phyloP scores from a whole-genome alignment of 1,284 basidiomycete genomes.

The Neonothopanus nambi region DNA sequence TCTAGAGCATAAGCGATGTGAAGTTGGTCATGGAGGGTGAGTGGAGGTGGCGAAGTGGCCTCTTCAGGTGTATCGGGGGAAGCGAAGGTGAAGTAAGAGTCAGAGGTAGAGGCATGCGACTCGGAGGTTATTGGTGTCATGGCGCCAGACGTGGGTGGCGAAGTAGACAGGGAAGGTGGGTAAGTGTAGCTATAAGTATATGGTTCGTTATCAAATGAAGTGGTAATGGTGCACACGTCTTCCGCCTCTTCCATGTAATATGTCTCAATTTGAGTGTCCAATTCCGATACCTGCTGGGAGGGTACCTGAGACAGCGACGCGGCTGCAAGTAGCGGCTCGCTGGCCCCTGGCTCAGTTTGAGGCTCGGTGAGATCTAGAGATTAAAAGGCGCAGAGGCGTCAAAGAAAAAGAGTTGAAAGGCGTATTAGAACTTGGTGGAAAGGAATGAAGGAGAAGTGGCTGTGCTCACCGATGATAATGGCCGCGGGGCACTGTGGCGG shows the following conservation, averaged over 20 bases:
- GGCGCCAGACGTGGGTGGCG: slow-evolving; percentile 19
- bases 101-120: background rate
- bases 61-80: slow-evolving; percentile 34
- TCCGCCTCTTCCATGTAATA: background rate
- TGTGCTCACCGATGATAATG: slow-evolving; percentile 11
- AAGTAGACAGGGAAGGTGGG: slow-evolving; percentile 9
- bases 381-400: no score
- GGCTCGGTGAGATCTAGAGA: slow-evolving; percentile 4
- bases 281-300: background rate
- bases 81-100: slow-evolving; percentile 9
- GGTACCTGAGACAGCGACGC: background rate
- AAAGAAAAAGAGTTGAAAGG: background rate
- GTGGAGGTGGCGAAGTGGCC: slow-evolving; percentile 45
- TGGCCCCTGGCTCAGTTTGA: no score
- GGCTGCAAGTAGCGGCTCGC: no score
- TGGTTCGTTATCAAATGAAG: background rate
- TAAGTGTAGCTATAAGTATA: slow-evolving; percentile 3
- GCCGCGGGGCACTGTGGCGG: background rate
- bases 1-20: slow-evolving; percentile 66
- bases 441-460: slow-evolving; percentile 9
- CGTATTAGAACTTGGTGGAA: background rate
- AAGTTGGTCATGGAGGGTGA: slow-evolving; percentile 59
- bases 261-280: background rate
- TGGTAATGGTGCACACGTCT: background rate
- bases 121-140: slow-evolving; percentile 24